Percentiles rank a stretch among this genome's conserved stretches.
phyloP scores from a whole-genome alignment of 108 stramenopile species.

The Conticribra weissflogii region DNA sequence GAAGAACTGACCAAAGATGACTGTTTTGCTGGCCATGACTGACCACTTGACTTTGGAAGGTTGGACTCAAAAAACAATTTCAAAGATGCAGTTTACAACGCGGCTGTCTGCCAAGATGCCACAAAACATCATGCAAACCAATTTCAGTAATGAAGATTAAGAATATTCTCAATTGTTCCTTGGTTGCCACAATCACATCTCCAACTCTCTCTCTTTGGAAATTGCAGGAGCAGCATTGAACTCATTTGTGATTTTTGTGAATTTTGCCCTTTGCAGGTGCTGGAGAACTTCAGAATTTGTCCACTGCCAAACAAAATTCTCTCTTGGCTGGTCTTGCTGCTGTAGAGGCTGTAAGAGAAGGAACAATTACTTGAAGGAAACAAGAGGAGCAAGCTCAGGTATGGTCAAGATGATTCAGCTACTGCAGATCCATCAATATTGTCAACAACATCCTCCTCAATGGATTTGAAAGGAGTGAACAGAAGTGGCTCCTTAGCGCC shows the following conservation, averaged over 20 bases:
- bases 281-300: slow-evolving; percentile 10
- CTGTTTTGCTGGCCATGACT: slow-evolving; percentile 5
- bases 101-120: background rate
- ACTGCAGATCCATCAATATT: slow-evolving; percentile 3
- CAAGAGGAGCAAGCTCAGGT: slow-evolving; percentile 20
- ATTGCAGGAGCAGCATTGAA: slow-evolving; percentile 8
- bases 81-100: background rate
- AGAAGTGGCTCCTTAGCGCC: slow-evolving; percentile 15
- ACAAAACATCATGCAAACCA: background rate
- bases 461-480: background rate
- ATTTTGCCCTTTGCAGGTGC: slow-evolving; percentile 16
- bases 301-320: slow-evolving; percentile 25
- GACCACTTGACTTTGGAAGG: slow-evolving; percentile 9
- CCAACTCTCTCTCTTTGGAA: slow-evolving; percentile 14
- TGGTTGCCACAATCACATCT: slow-evolving; percentile 11
- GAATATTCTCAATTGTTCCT: slow-evolving; percentile 22
- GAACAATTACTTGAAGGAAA: slow-evolving; percentile 19
- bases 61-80: slow-evolving; percentile 11
- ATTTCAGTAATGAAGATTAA: background rate
- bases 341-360: slow-evolving; percentile 14
- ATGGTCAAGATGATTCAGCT: background rate
- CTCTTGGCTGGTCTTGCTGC: slow-evolving; percentile 28
- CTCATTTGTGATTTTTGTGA: slow-evolving; percentile 7
- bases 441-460: slow-evolving; percentile 8
- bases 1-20: background rate